Percentiles rank a stretch among this genome's conserved stretches.
phyloP scores from a whole-genome alignment of 176 grass and related monocot species.

The Hyparrhenia diplandra region DNA sequence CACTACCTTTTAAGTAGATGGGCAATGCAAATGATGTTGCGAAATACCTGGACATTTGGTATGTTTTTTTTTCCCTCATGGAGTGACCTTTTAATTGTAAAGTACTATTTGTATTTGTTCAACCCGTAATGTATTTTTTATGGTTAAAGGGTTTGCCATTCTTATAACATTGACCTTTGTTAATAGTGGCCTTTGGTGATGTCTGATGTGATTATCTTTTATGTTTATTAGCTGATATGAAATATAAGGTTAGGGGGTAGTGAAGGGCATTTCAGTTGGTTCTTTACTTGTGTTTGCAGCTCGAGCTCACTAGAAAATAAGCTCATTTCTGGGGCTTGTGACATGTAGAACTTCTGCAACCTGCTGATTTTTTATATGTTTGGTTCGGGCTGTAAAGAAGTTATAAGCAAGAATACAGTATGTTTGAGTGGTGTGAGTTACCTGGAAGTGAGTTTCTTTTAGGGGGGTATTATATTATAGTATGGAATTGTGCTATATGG shows the following conservation, averaged over 20 bases:
- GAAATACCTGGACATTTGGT: not conserved
- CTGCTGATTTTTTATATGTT: not conserved
- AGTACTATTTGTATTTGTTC: not conserved
- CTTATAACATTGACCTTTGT: too few species aligned
- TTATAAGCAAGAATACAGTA: not conserved
- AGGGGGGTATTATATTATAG: too few species aligned
- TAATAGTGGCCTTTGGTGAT: not conserved
- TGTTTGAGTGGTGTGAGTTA: not conserved
- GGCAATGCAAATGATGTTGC: not conserved
- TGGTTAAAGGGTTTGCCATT: not conserved
- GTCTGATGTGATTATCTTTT: not conserved
- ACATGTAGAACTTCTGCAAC: not conserved
- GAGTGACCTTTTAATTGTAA: not conserved
- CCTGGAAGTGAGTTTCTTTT: not conserved
- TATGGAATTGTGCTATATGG: not conserved
- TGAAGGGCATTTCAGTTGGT: not conserved
- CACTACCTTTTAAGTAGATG: not conserved
- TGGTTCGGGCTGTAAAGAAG: not conserved
- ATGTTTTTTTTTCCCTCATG: not conserved
- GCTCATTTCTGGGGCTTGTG: constrained; percentile 4
- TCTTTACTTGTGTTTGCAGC: not conserved
- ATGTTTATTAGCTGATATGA: constrained; percentile 4
- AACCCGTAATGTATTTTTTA: not conserved
- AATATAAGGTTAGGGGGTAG: not conserved
- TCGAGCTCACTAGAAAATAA: not conserved